Percentiles rank a stretch among this genome's conserved stretches.
phyloP scores from a whole-genome alignment of 164 flowering plant genomes.

The grape (Vitis vinifera) region DNA sequence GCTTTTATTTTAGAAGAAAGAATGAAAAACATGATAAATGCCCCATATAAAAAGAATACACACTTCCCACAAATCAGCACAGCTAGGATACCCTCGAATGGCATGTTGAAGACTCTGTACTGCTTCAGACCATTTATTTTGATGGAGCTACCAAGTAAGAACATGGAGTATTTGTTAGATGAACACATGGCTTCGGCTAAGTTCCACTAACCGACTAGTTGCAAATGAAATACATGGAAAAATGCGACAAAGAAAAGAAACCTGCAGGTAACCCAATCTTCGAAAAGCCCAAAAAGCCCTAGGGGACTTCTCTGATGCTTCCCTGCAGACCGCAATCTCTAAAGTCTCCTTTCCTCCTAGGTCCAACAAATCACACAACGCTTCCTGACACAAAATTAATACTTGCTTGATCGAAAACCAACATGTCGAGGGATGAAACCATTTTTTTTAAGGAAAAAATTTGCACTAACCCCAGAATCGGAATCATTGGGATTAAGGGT shows the following conservation, averaged over 20 bases:
- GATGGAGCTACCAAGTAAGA: slow-evolving; percentile 40
- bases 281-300: slow-evolving; percentile 95
- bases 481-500: slow-evolving; percentile 67
- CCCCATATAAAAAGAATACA: slow-evolving; percentile 8
- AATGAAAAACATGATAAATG: not conserved
- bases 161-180: not conserved
- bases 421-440: no score
- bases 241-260: slow-evolving; percentile 9
- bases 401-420: no score
- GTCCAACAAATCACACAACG: slow-evolving; percentile 78
- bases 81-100: slow-evolving; percentile 81
- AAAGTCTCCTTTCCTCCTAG: slow-evolving; percentile 66
- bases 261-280: slow-evolving; percentile 81
- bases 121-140: slow-evolving; percentile 83
- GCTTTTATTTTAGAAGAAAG: not conserved
- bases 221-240: not conserved
- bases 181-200: not conserved
- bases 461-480: slow-evolving; percentile 59
- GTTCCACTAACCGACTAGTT: no score
- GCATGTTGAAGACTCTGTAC: slow-evolving; percentile 92
- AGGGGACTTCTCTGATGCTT: slow-evolving; percentile 75
- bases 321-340: slow-evolving; percentile 65
- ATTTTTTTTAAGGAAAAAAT: not conserved
- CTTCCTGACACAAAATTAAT: slow-evolving; percentile 44
- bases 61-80: slow-evolving; percentile 92